Evolutionary conservation across 768 basidiomycete species (phyloP).

Genomic region (Botryobasidium botryosum): DNA sequence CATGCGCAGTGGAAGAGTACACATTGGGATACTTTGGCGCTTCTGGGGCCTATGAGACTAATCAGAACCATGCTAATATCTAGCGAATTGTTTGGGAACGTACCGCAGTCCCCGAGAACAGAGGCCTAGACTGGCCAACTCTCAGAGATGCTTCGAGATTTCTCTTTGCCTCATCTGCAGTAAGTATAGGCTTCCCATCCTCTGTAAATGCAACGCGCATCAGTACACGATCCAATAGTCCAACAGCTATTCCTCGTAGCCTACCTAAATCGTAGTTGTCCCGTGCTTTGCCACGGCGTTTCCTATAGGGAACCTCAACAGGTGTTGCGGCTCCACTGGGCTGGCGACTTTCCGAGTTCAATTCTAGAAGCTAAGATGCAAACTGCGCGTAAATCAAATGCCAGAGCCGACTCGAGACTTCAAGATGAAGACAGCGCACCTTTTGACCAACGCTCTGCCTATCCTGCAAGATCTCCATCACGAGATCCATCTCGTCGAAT

Average conservation of each 20-base stretch:
- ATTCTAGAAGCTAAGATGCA: neutral
- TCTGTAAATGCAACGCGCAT: neutral
- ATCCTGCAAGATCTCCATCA: constrained; percentile 47
- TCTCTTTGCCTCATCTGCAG: constrained; percentile 32
- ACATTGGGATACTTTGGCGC: constrained; percentile 60
- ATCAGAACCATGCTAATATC: neutral
- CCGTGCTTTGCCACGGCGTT: neutral
- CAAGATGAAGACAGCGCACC: too few relatives aligned
- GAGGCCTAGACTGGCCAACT: constrained; percentile 44
- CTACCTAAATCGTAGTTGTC: neutral
- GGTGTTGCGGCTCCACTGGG: neutral
- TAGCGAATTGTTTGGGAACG: constrained; percentile 9
- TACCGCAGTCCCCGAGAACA: constrained; percentile 43
- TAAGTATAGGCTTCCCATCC: constrained; percentile 18
- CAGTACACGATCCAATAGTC: neutral
- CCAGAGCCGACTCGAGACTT: neutral
- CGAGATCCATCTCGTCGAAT: constrained; percentile 67
- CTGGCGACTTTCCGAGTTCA: neutral
- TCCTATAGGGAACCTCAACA: neutral
- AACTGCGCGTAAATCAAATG: neutral
- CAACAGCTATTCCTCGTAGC: neutral
- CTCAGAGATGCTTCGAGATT: constrained; percentile 46
- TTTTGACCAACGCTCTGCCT: constrained; percentile 33
- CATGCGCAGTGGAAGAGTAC: constrained; percentile 53
- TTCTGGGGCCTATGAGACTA: constrained; percentile 26